phyloP scores from a whole-genome alignment of 306 rosid genomes.

The Begonia masoniana region DNA sequence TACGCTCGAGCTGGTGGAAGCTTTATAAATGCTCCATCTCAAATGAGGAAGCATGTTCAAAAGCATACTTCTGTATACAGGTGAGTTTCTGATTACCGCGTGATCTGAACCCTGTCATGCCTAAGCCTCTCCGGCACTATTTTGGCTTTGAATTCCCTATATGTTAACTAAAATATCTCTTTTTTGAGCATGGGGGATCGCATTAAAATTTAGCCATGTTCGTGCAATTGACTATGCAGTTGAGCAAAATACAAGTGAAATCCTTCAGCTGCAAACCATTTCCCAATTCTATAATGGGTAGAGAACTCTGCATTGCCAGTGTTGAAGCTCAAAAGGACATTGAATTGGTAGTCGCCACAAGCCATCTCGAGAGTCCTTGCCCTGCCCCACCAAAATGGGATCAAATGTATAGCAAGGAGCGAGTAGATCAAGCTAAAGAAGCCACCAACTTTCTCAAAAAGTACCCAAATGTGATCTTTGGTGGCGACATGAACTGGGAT shows the following conservation, averaged over 20 bases:
- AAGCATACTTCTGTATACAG: slow-evolving; percentile 32
- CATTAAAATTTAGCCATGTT: background rate
- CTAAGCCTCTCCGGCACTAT: too few species aligned
- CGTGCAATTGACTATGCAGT: slow-evolving; percentile 28
- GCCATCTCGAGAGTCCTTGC: slow-evolving; percentile 94
- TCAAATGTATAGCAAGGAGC: slow-evolving; percentile 92
- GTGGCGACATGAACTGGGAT: slow-evolving; percentile 97
- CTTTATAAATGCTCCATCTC: slow-evolving; percentile 20
- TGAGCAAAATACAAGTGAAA: slow-evolving; percentile 68
- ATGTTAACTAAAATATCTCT: background rate
- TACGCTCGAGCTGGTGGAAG: slow-evolving; percentile 29
- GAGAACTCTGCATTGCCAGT: slow-evolving; percentile 76
- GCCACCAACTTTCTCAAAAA: slow-evolving; percentile 46
- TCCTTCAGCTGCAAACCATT: slow-evolving; percentile 51
- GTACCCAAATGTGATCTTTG: slow-evolving; percentile 58
- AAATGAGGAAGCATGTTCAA: slow-evolving; percentile 11
- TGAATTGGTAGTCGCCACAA: slow-evolving; percentile 59
- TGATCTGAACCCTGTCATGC: too few species aligned
- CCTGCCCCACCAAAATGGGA: slow-evolving; percentile 85
- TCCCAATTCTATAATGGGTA: slow-evolving; percentile 64
- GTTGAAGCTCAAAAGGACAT: slow-evolving; percentile 40
- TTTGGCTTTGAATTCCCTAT: too few species aligned
- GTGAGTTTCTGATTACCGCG: slow-evolving; percentile 6
- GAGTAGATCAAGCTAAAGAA: slow-evolving; percentile 68
- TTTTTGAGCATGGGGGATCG: background rate